Conservation (phyloP, 176 grass and related monocot genomes). For the Puya raimondii region DNA sequence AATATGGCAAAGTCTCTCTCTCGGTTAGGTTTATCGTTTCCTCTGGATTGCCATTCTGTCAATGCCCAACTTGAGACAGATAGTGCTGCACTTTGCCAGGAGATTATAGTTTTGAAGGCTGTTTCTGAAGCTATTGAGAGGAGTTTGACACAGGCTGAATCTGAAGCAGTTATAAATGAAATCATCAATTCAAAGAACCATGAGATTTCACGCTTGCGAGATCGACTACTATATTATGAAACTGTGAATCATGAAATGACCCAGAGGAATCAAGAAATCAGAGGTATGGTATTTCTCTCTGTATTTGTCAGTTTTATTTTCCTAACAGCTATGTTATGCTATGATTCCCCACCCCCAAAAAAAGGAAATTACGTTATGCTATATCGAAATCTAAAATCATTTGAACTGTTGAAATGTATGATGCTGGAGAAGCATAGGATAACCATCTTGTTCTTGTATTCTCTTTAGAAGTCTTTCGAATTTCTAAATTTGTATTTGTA, state of each 20-base stretch:
- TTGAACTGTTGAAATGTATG: no score
- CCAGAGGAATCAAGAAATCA: conserved; percentile 21
- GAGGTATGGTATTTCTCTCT: conserved; percentile 9
- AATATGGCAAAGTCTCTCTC: conserved; percentile 8
- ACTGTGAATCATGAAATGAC: conserved; percentile 25
- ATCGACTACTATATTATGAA: conserved; percentile 25
- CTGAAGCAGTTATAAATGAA: conserved; percentile 3
- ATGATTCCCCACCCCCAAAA: no score
- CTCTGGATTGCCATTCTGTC: not conserved
- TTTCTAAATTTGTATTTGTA: no score
- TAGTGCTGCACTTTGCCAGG: conserved; percentile 10
- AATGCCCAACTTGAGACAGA: conserved; percentile 2
- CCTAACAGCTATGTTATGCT: not conserved
- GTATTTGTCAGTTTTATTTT: not conserved
- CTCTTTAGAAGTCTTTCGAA: no score
- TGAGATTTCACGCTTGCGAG: conserved; percentile 17
- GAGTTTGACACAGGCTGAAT: conserved; percentile 2
- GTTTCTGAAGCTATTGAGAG: conserved; percentile 14
- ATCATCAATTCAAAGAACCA: conserved; percentile 22
- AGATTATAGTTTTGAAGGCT: conserved; percentile 14
- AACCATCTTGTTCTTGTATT: no score
- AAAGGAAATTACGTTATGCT: no score
- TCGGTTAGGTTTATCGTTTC: not conserved
- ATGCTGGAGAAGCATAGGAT: no score
- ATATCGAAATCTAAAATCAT: no score